Evolutionary conservation across 163 green algal species (phyloP), one percentile per base, ranked within the genome.

Genomic region (Chlorella variabilis): DNA sequence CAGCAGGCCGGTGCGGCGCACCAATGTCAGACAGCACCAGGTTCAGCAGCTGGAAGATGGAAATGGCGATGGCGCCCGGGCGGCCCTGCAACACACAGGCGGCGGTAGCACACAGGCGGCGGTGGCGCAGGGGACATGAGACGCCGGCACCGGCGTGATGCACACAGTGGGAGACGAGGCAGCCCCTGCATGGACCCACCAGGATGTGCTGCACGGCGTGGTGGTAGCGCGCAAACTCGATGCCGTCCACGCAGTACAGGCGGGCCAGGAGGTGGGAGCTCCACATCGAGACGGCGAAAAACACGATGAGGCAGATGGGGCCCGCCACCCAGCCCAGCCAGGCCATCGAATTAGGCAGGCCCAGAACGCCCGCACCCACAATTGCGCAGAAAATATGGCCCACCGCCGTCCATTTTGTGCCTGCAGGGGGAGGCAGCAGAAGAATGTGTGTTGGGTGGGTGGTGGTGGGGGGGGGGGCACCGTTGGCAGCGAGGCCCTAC

Each of bases 261-360:
- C 86, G 77, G 5, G 80, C 45, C 48, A 93, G 81, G 66, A 93
- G 56, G 13, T 42, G 23, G 4, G 74, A 65, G 5, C 29, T 78
- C 56, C 86, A 87, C 54, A 85, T 48, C 1, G 75, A 89, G 48
- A 90, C 69, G 1, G 33, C 8, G 54, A 84, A 87, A 62, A 90
- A 92, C 49, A 45, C 29, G 18, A 69, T 41, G 34, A 91, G 71
- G 39, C 71, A 75, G 27, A 89, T 61, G 21, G 80, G 77, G 0
- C 82, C 88, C 2, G 74, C 82, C 9, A 84, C 63, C 88, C 88
- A 89, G n/a, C 85, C 85, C 11, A 89, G 76, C 54, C 59, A 85
- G 9, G 81, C 81, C 29, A 87, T 25, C 5, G 75, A 70, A 42
- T 83, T 66, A 21, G 81, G 81, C 8, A 89, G 62, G 20, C 48